A percentile compares a stretch with the other conserved stretches of the same genome.
Evolutionary conservation across 2,329 filamentous ascomycete genomes (phyloP).

Genomic region (Curvularia sp.): DNA sequence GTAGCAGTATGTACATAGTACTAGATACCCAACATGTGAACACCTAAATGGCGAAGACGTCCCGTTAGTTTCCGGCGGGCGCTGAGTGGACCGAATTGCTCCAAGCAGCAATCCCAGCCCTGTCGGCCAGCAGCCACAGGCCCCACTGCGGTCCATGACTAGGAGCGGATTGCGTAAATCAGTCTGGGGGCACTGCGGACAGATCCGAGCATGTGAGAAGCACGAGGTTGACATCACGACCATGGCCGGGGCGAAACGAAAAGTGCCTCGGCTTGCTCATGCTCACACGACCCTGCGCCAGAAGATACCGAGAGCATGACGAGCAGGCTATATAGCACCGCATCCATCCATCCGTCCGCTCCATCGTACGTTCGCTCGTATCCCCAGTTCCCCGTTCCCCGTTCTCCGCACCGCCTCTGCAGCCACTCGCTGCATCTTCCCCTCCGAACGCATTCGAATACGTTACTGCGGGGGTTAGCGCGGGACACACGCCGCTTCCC

Average conservation of each 20-base stretch:
- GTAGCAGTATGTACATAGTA: not conserved
- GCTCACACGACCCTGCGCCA: conserved; percentile 17
- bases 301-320: not conserved
- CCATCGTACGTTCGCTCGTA: not conserved
- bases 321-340: not conserved
- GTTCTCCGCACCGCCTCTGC: conserved; percentile 31
- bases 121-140: conserved; percentile 15
- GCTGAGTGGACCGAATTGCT: conserved; percentile 25
- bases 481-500: conserved; percentile 23
- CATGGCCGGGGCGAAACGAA: conserved; percentile 10
- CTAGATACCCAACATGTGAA: conserved; percentile 22
- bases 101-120: conserved; percentile 28
- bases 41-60: conserved; percentile 8
- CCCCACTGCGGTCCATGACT: conserved; percentile 18
- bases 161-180: too few species aligned
- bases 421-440: conserved; percentile 5
- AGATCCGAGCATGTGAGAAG: conserved; percentile 34
- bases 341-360: not conserved
- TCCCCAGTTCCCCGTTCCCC: conserved; percentile 9
- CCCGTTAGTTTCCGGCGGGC: conserved; percentile 15
- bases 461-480: conserved; percentile 38
- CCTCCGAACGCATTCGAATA: conserved; percentile 6
- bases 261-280: conserved; percentile 37
- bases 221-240: conserved; percentile 26
- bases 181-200: too few species aligned